Percentiles rank a stretch among this genome's conserved stretches.
phyloP scores from a whole-genome alignment of 2,329 filamentous ascomycete species.

The Teratosphaeria viscida region DNA sequence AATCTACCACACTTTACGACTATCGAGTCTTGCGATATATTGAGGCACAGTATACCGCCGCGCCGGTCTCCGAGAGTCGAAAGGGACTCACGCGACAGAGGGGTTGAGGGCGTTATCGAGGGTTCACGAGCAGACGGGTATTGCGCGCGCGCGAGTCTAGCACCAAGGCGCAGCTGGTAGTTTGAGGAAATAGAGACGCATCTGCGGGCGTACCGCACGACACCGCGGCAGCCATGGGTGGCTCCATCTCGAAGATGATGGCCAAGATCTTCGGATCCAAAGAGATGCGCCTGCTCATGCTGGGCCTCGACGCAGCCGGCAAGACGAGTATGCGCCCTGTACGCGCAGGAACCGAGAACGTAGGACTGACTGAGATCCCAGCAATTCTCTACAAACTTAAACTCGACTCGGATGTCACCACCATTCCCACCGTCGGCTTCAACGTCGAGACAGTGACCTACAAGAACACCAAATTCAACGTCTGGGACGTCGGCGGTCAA shows the following conservation, averaged over 20 bases:
- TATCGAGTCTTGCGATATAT: not conserved
- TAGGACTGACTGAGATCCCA: conserved; percentile 14
- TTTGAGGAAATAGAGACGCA: not conserved
- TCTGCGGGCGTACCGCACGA: conserved; percentile 1
- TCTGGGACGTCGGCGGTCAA: conserved; percentile 99
- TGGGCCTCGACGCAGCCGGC: conserved; percentile 91
- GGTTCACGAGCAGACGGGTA: not conserved
- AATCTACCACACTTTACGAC: not conserved
- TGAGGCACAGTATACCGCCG: not conserved
- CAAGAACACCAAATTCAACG: conserved; percentile 99
- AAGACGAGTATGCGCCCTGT: conserved; percentile 62
- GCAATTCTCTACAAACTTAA: conserved; percentile 99
- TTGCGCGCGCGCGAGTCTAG: not conserved
- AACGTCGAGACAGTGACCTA: conserved; percentile 99
- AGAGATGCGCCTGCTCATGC: conserved; percentile 97
- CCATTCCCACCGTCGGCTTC: conserved; percentile 98
- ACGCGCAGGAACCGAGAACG: not conserved
- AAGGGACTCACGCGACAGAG: not conserved
- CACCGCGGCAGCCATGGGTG: conserved; percentile 56
- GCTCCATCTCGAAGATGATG: conserved; percentile 86
- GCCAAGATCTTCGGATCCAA: conserved; percentile 98
- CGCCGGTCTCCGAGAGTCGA: not conserved
- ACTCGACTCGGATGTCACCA: conserved; percentile 97
- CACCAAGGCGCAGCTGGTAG: not conserved
- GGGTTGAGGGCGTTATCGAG: not conserved